Percentiles rank a stretch among this genome's conserved stretches.
phyloP scores from a whole-genome alignment of 768 basidiomycete species.

The Kwoniella mangroviensis region DNA sequence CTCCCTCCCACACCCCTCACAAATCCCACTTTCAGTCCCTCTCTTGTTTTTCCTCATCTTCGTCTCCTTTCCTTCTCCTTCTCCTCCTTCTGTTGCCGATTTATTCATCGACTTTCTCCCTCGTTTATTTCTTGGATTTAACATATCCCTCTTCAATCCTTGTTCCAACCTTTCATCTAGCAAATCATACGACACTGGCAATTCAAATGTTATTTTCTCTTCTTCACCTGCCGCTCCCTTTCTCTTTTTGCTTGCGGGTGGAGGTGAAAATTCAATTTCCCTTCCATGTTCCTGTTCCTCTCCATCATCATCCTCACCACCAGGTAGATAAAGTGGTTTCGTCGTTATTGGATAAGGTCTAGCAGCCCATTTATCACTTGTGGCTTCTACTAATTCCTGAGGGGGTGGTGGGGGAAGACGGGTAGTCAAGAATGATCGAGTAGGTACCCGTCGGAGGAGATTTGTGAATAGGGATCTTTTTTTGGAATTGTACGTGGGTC shows the following conservation, averaged over 20 bases:
- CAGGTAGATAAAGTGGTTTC: constrained; percentile 30
- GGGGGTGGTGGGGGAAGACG: constrained; percentile 26
- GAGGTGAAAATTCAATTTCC: constrained; percentile 18
- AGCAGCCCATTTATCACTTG: constrained; percentile 45
- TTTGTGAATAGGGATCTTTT: constrained; percentile 25
- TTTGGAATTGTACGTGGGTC: constrained; percentile 7
- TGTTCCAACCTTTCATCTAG: constrained; percentile 47
- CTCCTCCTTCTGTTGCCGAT: not conserved
- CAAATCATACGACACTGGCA: constrained; percentile 46
- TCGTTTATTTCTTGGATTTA: constrained; percentile 24
- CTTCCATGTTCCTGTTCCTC: not conserved
- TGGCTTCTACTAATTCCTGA: constrained; percentile 37
- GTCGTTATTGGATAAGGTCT: constrained; percentile 46
- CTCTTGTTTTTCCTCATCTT: constrained; percentile 29
- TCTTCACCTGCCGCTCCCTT: constrained; percentile 23
- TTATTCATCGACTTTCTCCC: not conserved
- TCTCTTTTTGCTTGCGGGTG: constrained; percentile 15
- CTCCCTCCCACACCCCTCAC: constrained; percentile 45
- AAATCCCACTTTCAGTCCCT: constrained; percentile 28
- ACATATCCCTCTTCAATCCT: constrained; percentile 29
- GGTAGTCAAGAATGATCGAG: constrained; percentile 36
- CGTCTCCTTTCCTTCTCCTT: not conserved
- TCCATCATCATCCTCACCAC: constrained; percentile 36
- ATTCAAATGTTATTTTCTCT: constrained; percentile 44
- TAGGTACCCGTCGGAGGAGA: constrained; percentile 31